phyloP scores from a whole-genome alignment of 768 basidiomycete genomes.

The Russula sp. region DNA sequence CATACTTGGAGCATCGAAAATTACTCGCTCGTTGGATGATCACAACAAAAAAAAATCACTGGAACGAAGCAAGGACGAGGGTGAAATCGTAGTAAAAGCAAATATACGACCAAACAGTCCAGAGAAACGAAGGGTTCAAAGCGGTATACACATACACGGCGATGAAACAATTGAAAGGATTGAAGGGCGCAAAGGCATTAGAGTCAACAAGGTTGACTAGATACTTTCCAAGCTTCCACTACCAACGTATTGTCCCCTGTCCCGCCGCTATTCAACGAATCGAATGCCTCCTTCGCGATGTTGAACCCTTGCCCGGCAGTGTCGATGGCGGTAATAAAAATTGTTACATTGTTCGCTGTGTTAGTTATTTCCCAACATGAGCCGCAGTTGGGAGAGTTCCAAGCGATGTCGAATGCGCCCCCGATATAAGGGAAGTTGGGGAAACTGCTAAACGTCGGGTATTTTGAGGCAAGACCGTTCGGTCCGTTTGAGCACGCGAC shows the following conservation, averaged over 20 bases:
- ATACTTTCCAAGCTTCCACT: slow-evolving; percentile 35
- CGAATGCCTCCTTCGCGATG: slow-evolving; percentile 36
- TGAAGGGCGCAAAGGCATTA: neutral
- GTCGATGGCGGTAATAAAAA: slow-evolving; percentile 55
- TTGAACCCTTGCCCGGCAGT: slow-evolving; percentile 44
- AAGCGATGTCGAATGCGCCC: slow-evolving; percentile 50
- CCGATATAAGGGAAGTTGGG: slow-evolving; percentile 62
- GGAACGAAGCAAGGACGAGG: neutral
- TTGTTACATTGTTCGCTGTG: slow-evolving; percentile 38
- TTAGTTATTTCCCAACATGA: slow-evolving; percentile 60
- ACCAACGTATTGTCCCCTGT: slow-evolving; percentile 32
- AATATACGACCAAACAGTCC: neutral
- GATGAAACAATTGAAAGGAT: neutral
- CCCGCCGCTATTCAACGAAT: slow-evolving; percentile 34
- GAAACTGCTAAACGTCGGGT: slow-evolving; percentile 48
- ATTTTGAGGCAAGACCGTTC: slow-evolving; percentile 49
- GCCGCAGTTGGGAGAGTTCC: slow-evolving; percentile 53
- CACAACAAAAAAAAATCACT: too few relatives aligned
- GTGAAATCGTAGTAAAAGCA: neutral
- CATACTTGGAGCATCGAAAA: too few relatives aligned
- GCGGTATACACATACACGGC: neutral
- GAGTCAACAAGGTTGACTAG: slow-evolving; percentile 31
- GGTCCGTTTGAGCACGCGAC: slow-evolving; percentile 53
- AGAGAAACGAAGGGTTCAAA: neutral
- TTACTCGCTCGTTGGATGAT: too few relatives aligned